phyloP scores from a whole-genome alignment of 495 filamentous ascomycete species.

The Tetracladium marchalianum region DNA sequence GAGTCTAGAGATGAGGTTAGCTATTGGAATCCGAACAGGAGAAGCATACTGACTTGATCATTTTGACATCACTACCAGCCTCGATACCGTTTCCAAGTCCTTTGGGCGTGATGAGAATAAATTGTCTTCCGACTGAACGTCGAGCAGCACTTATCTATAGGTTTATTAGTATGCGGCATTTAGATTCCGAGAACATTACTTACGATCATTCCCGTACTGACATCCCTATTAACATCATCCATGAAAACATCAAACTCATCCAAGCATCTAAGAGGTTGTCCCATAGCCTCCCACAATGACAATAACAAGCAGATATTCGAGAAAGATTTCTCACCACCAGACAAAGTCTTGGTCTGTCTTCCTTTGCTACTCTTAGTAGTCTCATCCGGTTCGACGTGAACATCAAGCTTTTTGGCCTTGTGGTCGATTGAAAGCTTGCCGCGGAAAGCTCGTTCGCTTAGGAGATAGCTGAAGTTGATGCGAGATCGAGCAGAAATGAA shows the following conservation, averaged over 20 bases:
- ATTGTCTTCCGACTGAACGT: conserved; percentile 79
- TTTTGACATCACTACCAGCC: conserved; percentile 63
- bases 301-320: conserved; percentile 90
- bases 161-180: conserved; percentile 15
- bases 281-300: conserved; percentile 96
- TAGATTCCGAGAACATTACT: conserved; percentile 21
- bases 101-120: conserved; percentile 93
- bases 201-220: conserved; percentile 92
- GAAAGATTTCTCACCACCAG: conserved; percentile 95
- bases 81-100: conserved; percentile 62
- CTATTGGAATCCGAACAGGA: neutral
- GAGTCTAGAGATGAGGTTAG: conserved; percentile 30
- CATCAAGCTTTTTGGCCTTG: conserved; percentile 55
- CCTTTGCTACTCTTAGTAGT: conserved; percentile 53
- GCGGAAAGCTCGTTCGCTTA: conserved; percentile 81
- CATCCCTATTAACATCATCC: conserved; percentile 90
- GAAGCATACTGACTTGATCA: conserved; percentile 58
- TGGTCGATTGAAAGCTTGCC: conserved; percentile 76
- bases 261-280: conserved; percentile 82
- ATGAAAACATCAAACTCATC: conserved; percentile 99
- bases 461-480: conserved; percentile 74
- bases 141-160: conserved; percentile 72
- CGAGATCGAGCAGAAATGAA: conserved; percentile 77
- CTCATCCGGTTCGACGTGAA: conserved; percentile 77
- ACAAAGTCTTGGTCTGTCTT: conserved; percentile 80